Percentiles rank a stretch among this genome's conserved stretches.
Evolutionary conservation across 106 monocot genomes (phyloP).

Genomic region (Dioscorea zingiberensis): DNA sequence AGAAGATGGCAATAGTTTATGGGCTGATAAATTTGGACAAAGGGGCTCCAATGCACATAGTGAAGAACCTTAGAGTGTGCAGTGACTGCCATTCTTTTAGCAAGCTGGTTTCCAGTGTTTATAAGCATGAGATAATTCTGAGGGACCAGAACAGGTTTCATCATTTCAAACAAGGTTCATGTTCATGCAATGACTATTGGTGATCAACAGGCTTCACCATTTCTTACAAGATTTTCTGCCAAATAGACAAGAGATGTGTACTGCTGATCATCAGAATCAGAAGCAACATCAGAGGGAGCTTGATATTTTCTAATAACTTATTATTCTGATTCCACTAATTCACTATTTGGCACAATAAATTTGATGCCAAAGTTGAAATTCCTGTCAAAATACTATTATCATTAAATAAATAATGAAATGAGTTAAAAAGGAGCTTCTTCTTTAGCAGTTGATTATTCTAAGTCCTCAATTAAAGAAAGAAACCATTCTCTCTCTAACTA

Average conservation of each 20-base stretch:
- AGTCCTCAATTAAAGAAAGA: too few species aligned
- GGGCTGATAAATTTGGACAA: constrained; percentile 6
- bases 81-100: constrained; percentile 24
- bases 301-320: too few species aligned
- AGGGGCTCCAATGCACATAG: constrained; percentile 8
- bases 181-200: constrained; percentile 33
- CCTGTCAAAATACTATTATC: too few species aligned
- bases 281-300: too few species aligned
- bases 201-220: background rate
- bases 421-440: too few species aligned
- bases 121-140: constrained; percentile 15
- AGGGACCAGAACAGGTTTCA: constrained; percentile 37
- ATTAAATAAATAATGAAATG: too few species aligned
- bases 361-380: background rate
- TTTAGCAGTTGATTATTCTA: too few species aligned
- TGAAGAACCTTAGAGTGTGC: constrained; percentile 33
- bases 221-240: too few species aligned
- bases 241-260: too few species aligned
- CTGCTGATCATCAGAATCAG: too few species aligned
- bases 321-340: background rate
- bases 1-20: constrained; percentile 26
- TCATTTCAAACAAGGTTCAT: constrained; percentile 23
- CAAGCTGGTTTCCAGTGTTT: constrained; percentile 22
- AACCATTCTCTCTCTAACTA: too few species aligned
- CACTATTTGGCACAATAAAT: background rate